Base-by-base conservation (phyloP, 2,329 filamentous ascomycete genomes). In the Ceratocystis ficicola region DNA sequence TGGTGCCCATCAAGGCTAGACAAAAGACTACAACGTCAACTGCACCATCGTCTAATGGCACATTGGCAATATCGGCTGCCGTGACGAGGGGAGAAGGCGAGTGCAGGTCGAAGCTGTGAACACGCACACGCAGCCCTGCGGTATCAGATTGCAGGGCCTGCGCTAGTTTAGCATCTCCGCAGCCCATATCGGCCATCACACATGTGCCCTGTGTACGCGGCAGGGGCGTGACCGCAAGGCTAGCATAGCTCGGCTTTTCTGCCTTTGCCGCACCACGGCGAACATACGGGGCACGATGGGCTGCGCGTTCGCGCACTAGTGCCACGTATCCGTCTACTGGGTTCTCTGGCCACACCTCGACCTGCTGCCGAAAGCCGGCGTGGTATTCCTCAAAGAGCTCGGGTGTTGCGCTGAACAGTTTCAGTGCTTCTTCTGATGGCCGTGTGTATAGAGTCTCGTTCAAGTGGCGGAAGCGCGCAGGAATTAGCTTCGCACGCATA, bases 301-400 rank as follows among this genome's bases (percentile, higher is more conserved):
- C 72, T 22, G 82, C 90, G n/a, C 93, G 84, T 17, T 76, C 73
- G 66, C 85, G 81, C 69, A 97, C 85, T 63, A 87, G 82, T 32
- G 77, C 73, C 69, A 96, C 86, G 77, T 95, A 97, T 67, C 83
- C 84, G 74, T 96, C 89, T 60, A 99, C 90, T 0, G 94, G 94
- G 76, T 99, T 99, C 73, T 93, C 89, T 6, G 94, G 94, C 94
- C 94, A 99, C 1, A 92, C 88, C 72, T 90, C 87, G 67, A 97
- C 94, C 77, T 99, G 94, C 64, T 92, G 89, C 0, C 92, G 88
- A 81, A 99, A 99, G 44, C 94, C 94, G 68, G 91, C 87, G 77
- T 99, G 94, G 76, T 99, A 99, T 76, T 97, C 92, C 70, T 85
- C 82, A 77, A 97, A 99, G 82, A 97, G 92, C 73, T 95, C 90